Evolutionary conservation across 2,329 filamentous ascomycete genomes (phyloP).

Genomic region (Mariannaea sp.): DNA sequence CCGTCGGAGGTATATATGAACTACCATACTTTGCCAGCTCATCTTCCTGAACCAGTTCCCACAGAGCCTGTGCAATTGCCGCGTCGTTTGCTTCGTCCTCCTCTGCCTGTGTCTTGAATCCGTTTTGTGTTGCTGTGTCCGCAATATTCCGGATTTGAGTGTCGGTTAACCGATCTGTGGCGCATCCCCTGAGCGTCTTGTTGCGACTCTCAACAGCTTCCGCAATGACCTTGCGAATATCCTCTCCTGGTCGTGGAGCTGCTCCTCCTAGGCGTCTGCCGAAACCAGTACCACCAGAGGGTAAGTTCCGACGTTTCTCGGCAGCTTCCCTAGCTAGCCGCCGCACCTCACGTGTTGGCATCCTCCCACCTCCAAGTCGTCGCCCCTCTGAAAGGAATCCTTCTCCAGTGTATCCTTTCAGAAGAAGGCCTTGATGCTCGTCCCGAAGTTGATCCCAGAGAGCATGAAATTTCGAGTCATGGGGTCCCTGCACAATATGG

Average conservation of each 20-base stretch:
- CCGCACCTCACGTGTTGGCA: constrained; percentile 75
- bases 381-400: constrained; percentile 80
- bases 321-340: constrained; percentile 75
- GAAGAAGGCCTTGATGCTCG: constrained; percentile 75
- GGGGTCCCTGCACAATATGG: constrained; percentile 85
- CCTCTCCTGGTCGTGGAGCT: constrained; percentile 56
- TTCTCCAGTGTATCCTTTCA: constrained; percentile 89
- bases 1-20: constrained; percentile 55
- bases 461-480: constrained; percentile 80
- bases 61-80: constrained; percentile 83
- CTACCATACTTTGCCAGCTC: constrained; percentile 61
- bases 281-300: constrained; percentile 67
- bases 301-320: constrained; percentile 66
- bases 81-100: constrained; percentile 88
- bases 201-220: constrained; percentile 72
- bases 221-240: constrained; percentile 74
- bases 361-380: constrained; percentile 68
- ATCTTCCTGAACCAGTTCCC: constrained; percentile 86
- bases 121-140: constrained; percentile 68
- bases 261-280: constrained; percentile 75
- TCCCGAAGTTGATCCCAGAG: constrained; percentile 90
- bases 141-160: constrained; percentile 68
- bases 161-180: constrained; percentile 69
- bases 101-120: constrained; percentile 82
- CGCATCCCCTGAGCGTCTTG: constrained; percentile 74